phyloP scores from a whole-genome alignment of 2,329 filamentous ascomycete genomes.

The Aspergillus sp. region DNA sequence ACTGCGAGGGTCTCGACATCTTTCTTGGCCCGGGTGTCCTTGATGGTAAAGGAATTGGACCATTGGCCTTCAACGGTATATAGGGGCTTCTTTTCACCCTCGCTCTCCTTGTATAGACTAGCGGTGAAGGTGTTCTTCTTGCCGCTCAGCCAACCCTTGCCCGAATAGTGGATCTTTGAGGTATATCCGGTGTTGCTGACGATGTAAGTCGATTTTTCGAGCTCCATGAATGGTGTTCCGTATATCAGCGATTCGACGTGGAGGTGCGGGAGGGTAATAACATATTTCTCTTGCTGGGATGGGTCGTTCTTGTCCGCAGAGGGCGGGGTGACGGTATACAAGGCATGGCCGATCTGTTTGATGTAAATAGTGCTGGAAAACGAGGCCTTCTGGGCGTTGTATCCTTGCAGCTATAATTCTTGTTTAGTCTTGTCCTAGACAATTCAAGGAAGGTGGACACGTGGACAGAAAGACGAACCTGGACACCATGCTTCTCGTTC shows the following conservation, averaged over 20 bases:
- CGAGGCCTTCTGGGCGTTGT: slow-evolving; percentile 94
- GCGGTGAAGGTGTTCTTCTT: slow-evolving; percentile 93
- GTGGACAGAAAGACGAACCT: slow-evolving; percentile 53
- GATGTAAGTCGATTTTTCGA: slow-evolving; percentile 83
- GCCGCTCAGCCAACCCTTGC: slow-evolving; percentile 90
- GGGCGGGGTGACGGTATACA: slow-evolving; percentile 64
- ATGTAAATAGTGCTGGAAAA: slow-evolving; percentile 93
- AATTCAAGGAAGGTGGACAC: slow-evolving; percentile 23
- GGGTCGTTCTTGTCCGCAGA: slow-evolving; percentile 52
- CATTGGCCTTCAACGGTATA: slow-evolving; percentile 86
- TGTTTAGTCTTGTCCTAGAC: not conserved
- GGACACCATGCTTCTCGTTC: slow-evolving; percentile 79
- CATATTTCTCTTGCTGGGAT: slow-evolving; percentile 64
- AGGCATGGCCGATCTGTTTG: slow-evolving; percentile 88
- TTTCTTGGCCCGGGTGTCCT: slow-evolving; percentile 59
- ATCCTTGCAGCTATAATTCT: slow-evolving; percentile 61
- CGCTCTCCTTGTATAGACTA: slow-evolving; percentile 65
- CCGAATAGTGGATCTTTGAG: slow-evolving; percentile 86
- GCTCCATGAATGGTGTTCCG: slow-evolving; percentile 77
- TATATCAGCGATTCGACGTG: slow-evolving; percentile 90
- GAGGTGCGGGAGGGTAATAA: slow-evolving; percentile 86
- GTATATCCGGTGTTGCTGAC: slow-evolving; percentile 83
- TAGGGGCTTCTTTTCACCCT: slow-evolving; percentile 68
- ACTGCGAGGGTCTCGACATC: slow-evolving; percentile 63
- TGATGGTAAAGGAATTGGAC: slow-evolving; percentile 79